A percentile compares a stretch with the other conserved stretches of the same genome.
Conservation (phyloP, 768 basidiomycete genomes). For the Termitomyces sp. region DNA sequence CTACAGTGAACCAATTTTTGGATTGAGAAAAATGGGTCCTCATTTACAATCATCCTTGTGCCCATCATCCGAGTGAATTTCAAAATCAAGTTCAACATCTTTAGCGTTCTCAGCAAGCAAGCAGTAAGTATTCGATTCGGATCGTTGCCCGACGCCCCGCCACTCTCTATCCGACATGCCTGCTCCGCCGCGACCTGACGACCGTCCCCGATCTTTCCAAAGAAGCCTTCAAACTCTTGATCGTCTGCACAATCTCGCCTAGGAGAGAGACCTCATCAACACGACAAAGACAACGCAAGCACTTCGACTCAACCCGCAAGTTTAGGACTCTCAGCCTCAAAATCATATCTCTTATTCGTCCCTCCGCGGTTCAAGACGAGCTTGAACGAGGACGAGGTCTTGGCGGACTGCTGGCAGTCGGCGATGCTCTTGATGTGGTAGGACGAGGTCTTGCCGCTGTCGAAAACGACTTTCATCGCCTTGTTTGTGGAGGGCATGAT, state of each 20-base stretch:
- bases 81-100: too few species aligned
- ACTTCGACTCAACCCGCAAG: slow-evolving; percentile 7
- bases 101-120: too few species aligned
- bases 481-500: slow-evolving; percentile 85
- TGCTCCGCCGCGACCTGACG: slow-evolving; percentile 57
- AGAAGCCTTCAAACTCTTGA: slow-evolving; percentile 56
- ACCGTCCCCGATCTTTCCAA: slow-evolving; percentile 63
- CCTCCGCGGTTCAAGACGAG: slow-evolving; percentile 56
- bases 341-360: too few species aligned
- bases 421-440: slow-evolving; percentile 88
- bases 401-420: slow-evolving; percentile 77
- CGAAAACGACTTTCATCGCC: slow-evolving; percentile 69
- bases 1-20: too few species aligned
- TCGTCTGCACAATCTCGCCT: slow-evolving; percentile 13
- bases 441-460: slow-evolving; percentile 85
- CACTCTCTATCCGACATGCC: slow-evolving; percentile 41
- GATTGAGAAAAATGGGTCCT: too few species aligned
- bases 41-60: too few species aligned
- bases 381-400: slow-evolving; percentile 82
- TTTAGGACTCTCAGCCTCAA: too few species aligned
- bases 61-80: too few species aligned
- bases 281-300: not conserved
- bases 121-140: too few species aligned
- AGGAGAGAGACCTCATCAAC: not conserved
- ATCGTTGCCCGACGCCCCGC: too few species aligned